A percentile compares a stretch with the other conserved stretches of the same genome.
Evolutionary conservation across 2,329 filamentous ascomycete genomes (phyloP).

Genomic region (Alternaria ventricosa): DNA sequence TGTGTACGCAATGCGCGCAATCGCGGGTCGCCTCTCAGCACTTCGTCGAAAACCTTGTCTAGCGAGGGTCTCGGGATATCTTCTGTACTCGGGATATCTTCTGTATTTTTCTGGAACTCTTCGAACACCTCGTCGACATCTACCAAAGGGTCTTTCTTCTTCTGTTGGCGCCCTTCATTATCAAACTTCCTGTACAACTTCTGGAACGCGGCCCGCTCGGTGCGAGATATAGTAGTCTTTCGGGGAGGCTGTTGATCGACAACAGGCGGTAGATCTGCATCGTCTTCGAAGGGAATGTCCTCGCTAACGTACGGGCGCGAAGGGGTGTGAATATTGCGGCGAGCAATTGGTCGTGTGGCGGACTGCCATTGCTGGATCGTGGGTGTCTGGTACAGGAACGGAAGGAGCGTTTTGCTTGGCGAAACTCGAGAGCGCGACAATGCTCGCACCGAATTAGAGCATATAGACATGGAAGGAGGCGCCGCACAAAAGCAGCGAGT

Average conservation of each 20-base stretch:
- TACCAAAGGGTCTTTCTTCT: conserved; percentile 18
- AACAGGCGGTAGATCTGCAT: conserved; percentile 20
- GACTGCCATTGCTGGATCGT: conserved; percentile 59
- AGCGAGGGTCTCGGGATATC: conserved; percentile 22
- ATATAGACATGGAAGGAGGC: conserved; percentile 38
- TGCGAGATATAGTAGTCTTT: conserved; percentile 44
- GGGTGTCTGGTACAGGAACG: conserved; percentile 76
- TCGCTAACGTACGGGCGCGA: conserved; percentile 17
- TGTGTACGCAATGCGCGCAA: background rate
- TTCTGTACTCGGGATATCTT: conserved; percentile 9
- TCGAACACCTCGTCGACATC: conserved; percentile 40
- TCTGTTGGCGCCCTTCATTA: conserved; percentile 23
- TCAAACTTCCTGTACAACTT: conserved; percentile 42
- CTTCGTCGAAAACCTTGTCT: conserved; percentile 43
- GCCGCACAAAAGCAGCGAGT: background rate
- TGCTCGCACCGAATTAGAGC: conserved; percentile 38
- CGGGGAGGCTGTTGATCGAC: conserved; percentile 24
- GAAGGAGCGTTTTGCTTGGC: conserved; percentile 57
- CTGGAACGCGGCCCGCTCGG: conserved; percentile 45
- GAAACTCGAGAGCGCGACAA: conserved; percentile 37
- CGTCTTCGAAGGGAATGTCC: conserved; percentile 24
- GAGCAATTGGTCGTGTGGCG: conserved; percentile 21
- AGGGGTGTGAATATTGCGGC: conserved; percentile 30
- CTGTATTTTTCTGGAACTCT: background rate
- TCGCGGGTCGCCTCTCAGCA: conserved; percentile 23